These are phyloP conservation scores for Aaosphaeria arxii DNA, from an alignment of 2,329 filamentous ascomycete species.

Conservation along the genomic window DNA sequence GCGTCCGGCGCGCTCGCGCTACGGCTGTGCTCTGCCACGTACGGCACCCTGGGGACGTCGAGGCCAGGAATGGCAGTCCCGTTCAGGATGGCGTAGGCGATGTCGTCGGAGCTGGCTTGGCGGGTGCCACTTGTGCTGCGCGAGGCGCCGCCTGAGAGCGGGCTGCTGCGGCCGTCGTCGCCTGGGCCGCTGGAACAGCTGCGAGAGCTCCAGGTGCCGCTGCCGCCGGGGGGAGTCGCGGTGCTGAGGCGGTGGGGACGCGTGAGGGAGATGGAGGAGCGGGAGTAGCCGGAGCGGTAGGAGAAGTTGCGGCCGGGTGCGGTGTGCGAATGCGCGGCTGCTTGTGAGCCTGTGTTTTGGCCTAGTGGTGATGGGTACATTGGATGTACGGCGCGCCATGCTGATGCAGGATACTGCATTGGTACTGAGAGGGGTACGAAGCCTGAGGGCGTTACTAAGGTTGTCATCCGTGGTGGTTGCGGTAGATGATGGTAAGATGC, in stretches of 20 bases:
- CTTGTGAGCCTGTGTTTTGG: slow-evolving; percentile 15
- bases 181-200: slow-evolving; percentile 15
- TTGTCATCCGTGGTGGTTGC: slow-evolving; percentile 16
- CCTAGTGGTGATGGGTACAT: slow-evolving; percentile 12
- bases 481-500: slow-evolving; percentile 9
- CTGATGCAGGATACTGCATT: slow-evolving; percentile 27
- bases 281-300: slow-evolving; percentile 18
- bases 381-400: slow-evolving; percentile 32
- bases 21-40: slow-evolving; percentile 9
- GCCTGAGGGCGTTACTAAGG: slow-evolving; percentile 11
- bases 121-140: slow-evolving; percentile 3
- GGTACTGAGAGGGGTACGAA: slow-evolving; percentile 23
- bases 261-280: slow-evolving; percentile 27
- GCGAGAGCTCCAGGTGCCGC: slow-evolving; percentile 19
- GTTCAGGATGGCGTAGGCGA: slow-evolving; percentile 22
- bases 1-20: slow-evolving; percentile 16
- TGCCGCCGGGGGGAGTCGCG: slow-evolving; percentile 8
- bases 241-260: slow-evolving; percentile 27
- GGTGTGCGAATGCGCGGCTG: slow-evolving; percentile 13
- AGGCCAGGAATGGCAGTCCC: slow-evolving; percentile 12
- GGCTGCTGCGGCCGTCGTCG: slow-evolving; percentile 9
- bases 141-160: slow-evolving; percentile 1
- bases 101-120: slow-evolving; percentile 8
- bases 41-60: background rate
- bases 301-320: slow-evolving; percentile 9